Evolutionary conservation across 1,139 yeast genomes (phyloP), one percentile per base, ranked within the genome.

Genomic region (Pichia sp.): DNA sequence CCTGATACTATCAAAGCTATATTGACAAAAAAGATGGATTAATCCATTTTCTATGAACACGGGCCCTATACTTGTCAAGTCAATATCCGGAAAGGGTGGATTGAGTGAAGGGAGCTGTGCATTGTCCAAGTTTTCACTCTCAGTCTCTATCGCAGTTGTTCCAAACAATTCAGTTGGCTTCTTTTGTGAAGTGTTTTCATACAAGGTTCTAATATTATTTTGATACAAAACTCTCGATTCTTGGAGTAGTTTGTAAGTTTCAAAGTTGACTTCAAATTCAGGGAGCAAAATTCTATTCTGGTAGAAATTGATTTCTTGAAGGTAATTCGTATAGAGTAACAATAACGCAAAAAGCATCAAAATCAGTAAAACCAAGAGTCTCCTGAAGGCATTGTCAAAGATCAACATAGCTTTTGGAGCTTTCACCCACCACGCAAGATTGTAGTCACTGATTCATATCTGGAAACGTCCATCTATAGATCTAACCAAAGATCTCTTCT

Each of bases 1-100:
- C 24, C 42, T 38, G 27, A 53, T 38, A 14, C 37, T 41, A 27
- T 35, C 35, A 27, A 53, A 49, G 13, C 42, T 37, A 23, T 46
- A 46, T 18, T 47, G 48, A 31, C 55, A 51, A 22, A 37, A 44
- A 14, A 52, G 36, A 15, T 49, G 34, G 5, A 50, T 15, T 3
- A 40, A 30, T 1, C 58, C 58, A 34, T 50, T 43, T 31, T 53
- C 58, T n/a, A 50, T 40, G 33, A 52, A 53, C 1, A 52, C 47
- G 1, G 58, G 58, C 1, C 53, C 56, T 15, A 51, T 45, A 22
- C 44, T 40, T 6, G 44, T 35, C 14, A 52, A 34, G 20, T 52
- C 55, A 8, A 49, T 32, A 5, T 42, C 35, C 3, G 56, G 58
- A 26, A 51, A 48, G 3, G 54, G 55, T 2, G 54, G 54, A 19